phyloP scores from a whole-genome alignment of 1,139 yeast genomes.

The Taphrina communis region DNA sequence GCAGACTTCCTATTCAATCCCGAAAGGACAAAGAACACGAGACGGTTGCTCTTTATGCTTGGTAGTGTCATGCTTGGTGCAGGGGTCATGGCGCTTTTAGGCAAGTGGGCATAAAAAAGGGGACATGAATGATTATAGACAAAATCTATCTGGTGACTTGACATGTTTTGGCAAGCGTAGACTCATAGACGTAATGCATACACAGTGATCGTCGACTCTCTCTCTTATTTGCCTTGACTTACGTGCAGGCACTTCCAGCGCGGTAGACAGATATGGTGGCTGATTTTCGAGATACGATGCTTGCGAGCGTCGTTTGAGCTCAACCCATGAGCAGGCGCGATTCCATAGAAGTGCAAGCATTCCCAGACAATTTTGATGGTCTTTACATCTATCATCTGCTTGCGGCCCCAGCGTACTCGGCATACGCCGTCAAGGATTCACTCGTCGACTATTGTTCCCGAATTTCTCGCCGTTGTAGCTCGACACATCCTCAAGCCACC shows the following conservation, averaged over 20 bases:
- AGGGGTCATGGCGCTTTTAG: constrained; percentile 81
- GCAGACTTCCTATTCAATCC: constrained; percentile 76
- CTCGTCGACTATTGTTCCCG: no score
- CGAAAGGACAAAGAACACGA: constrained; percentile 54
- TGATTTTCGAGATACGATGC: neutral
- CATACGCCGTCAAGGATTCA: no score
- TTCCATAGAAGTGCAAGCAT: no score
- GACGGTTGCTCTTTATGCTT: constrained; percentile 50
- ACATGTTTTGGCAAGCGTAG: constrained; percentile 8
- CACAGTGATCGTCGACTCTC: neutral
- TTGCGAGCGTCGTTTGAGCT: neutral
- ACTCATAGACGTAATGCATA: neutral
- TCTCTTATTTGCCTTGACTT: no score
- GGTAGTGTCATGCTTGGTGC: constrained; percentile 62
- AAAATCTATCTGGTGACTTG: neutral
- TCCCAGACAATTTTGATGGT: no score
- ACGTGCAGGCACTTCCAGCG: no score
- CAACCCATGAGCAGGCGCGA: neutral
- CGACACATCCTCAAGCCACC: no score
- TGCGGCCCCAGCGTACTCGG: no score
- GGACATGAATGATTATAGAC: neutral
- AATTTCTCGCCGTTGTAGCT: no score
- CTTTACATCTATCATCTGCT: no score
- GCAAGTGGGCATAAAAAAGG: constrained; percentile 75
- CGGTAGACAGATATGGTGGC: neutral